Conservation (phyloP, 139 green algal genomes). For the Marvania coccoides region DNA sequence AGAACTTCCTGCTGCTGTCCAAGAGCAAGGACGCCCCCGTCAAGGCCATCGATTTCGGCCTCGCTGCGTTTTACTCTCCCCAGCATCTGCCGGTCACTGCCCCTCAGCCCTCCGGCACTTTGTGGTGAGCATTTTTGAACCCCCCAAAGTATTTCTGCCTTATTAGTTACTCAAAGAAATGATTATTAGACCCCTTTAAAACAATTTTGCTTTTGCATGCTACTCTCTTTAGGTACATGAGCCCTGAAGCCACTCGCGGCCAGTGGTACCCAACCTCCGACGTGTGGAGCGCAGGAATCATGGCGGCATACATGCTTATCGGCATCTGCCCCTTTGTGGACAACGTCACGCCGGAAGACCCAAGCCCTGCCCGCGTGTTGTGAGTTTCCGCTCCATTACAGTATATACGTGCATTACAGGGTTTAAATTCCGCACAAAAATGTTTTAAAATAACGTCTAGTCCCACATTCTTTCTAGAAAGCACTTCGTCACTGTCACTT, state of each 20-base stretch:
- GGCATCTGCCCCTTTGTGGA: slow-evolving; percentile 29
- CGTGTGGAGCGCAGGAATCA: slow-evolving; percentile 78
- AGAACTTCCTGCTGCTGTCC: slow-evolving; percentile 39
- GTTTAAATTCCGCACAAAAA: too few relatives aligned
- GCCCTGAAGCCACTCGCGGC: slow-evolving; percentile 62
- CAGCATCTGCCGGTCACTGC: slow-evolving; percentile 53
- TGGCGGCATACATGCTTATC: slow-evolving; percentile 45
- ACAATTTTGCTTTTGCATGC: too few relatives aligned
- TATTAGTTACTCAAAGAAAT: too few relatives aligned
- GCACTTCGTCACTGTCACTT: too few relatives aligned
- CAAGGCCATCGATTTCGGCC: slow-evolving; percentile 52
- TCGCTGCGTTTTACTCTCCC: slow-evolving; percentile 21
- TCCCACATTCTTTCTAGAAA: too few relatives aligned
- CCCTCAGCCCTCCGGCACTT: slow-evolving; percentile 74
- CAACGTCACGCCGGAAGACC: slow-evolving; percentile 1
- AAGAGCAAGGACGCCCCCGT: slow-evolving; percentile 16
- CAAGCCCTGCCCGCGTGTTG: slow-evolving; percentile 15
- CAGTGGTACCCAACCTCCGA: slow-evolving; percentile 64
- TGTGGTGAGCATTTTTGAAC: too few relatives aligned
- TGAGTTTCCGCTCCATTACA: too few relatives aligned
- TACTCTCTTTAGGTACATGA: too few relatives aligned
- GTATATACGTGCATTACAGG: too few relatives aligned
- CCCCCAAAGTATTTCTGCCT: too few relatives aligned
- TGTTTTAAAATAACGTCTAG: too few relatives aligned
- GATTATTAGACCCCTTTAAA: too few relatives aligned